Base-by-base conservation (phyloP, 148 eudicot species). In the Rhododendron molle region DNA sequence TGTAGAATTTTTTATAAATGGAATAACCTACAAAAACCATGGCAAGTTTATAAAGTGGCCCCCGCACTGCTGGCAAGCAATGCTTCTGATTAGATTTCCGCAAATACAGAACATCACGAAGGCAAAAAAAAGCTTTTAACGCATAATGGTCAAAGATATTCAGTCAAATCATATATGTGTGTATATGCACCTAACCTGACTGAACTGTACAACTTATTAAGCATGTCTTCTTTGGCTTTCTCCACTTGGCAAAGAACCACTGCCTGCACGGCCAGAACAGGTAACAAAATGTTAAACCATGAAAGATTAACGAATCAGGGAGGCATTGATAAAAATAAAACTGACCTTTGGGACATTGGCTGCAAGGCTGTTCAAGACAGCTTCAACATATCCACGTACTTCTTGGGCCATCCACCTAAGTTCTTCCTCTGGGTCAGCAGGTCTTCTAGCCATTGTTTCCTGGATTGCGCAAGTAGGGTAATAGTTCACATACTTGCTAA, bases 181-280 rank as follows among this genome's bases (percentile, higher is more conserved):
- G 65, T 13, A 71, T 71, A 80, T 28, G 87, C 30, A 16, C 32
- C 94, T 87, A 85, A 96, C 98, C 98, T 96, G 88, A 96, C 86
- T 71, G 98, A 92, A 91, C 96, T 96, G 89, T 96, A 96, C 88
- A 96, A 76, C 87, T 96, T 96, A 86, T 93, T 96, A 80, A 96
- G 98, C 98, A 96, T 96, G 87, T 96, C 98, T 91, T 96, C 98
- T 84, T 96, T 96, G 34, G 98, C 98, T 87, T 94, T 96, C 93
- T 96, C 98, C 81, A 96, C 98, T 94, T 96, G 98, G 89, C 98
- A 96, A 87, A 96, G 94, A 87, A 96, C 98, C 86, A 96, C 98
- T 52, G 98, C 98, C 98, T 96, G 93, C 84, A 86, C 56, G 87
- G 86, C 56, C 67, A 87, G 85, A 85, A 54, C 34, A 85, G 76